Base-by-base conservation (phyloP, 1,284 basidiomycete species). In the Naganishia albida region DNA sequence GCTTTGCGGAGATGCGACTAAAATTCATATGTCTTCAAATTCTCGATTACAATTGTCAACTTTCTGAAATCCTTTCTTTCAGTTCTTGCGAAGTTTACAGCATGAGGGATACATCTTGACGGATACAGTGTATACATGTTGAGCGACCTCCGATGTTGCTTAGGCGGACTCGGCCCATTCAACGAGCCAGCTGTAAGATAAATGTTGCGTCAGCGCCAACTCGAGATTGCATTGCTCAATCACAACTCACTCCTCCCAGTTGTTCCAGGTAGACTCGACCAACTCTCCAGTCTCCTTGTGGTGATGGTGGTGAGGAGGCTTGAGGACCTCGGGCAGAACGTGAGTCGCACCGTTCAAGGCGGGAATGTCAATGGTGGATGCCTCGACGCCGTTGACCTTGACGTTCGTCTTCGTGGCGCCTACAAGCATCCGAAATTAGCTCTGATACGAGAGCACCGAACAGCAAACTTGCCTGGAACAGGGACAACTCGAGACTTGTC, bases 291-390 rank as follows among this genome's bases (percentile, higher is more conserved):
- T 54, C 13, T 75, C 68, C 40, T 73, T 65, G 64, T 77, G 70
- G 44, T 75, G 72, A 65, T 78, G 73, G 60, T 74, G 69, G 68
- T 76, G 74, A 66, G 78, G 75, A 43, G 87, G 86, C 72, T 84
- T 81, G 44, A 88, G 79, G 26, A 88, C 71, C 62, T 76, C 77
- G 54, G 81, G 75, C 39, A 88, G 70, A 28, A 84, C 76, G 73
- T 89, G 87, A 25, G 85, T 75, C 25, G 83, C 88, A 20, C 87
- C 88, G 70, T 89, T 89, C 40, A 83, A 74, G 7, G 83, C 81
- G 0, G 84, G 82, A 20, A 86, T 74, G 71, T 90, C 88, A 56
- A 82, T 77, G 8, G 82, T 70, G 20, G 74, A 71, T 39, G 85
- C 83, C 2, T 72, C 70, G 23, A 80, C 79, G 26, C 82, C 83